Evolutionary conservation across 768 basidiomycete species (phyloP).

Genomic region (Suillus americanus): DNA sequence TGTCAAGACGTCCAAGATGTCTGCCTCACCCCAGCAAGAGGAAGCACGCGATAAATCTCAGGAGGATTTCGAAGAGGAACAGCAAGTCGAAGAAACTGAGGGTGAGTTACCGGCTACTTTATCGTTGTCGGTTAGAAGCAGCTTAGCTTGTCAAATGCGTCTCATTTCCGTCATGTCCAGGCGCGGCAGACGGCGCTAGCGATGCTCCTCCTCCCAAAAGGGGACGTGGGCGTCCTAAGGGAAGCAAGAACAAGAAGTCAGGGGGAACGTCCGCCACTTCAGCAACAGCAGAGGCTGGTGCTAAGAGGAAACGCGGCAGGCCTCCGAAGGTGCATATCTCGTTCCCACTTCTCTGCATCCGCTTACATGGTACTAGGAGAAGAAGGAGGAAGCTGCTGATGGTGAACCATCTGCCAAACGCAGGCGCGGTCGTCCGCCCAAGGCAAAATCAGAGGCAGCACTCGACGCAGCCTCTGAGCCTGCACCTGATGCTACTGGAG

Average conservation of each 20-base stretch:
- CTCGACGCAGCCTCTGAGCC: constrained; percentile 33
- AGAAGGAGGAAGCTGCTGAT: constrained; percentile 45
- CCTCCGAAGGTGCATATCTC: constrained; percentile 47
- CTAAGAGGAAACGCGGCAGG: constrained; percentile 49
- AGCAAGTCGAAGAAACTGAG: constrained; percentile 32
- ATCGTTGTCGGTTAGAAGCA: constrained; percentile 13
- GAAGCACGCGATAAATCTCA: constrained; percentile 53
- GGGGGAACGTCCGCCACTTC: constrained; percentile 33
- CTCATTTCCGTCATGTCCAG: constrained; percentile 29
- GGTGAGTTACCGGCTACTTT: constrained; percentile 21
- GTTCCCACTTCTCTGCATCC: constrained; percentile 6
- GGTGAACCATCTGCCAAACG: constrained; percentile 60
- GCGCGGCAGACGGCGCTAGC: constrained; percentile 40
- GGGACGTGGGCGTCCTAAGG: constrained; percentile 86
- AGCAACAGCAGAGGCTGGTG: constrained; percentile 24
- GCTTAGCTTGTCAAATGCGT: constrained; percentile 16
- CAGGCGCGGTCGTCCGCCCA: constrained; percentile 75
- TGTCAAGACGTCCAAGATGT: constrained; percentile 44
- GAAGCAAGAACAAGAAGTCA: constrained; percentile 74
- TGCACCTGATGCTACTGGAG: constrained; percentile 37
- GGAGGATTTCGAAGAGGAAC: constrained; percentile 57
- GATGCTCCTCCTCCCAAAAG: constrained; percentile 57
- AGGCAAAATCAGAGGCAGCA: constrained; percentile 51
- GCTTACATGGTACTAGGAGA: constrained; percentile 30
- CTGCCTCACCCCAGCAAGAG: constrained; percentile 58